These are phyloP conservation scores for Juglanconis sp. DNA, from an alignment of 2,329 filamentous ascomycete genomes.

Conservation along the genomic window DNA sequence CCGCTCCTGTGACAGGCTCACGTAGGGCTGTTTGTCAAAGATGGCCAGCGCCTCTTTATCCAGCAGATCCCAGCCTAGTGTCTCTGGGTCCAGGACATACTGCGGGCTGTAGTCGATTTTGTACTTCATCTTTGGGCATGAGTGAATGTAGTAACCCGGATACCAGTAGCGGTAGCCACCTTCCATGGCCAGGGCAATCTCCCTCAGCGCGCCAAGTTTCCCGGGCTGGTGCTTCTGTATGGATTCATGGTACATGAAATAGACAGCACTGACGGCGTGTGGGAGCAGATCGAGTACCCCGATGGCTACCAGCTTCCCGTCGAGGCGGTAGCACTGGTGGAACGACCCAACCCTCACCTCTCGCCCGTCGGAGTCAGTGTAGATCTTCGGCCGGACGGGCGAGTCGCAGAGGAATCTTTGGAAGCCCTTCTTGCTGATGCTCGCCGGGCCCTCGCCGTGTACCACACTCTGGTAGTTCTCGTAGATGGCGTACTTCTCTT, in stretches of 20 bases:
- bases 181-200: conserved; percentile 69
- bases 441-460: conserved; percentile 61
- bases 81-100: conserved; percentile 68
- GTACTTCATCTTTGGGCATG: conserved; percentile 79
- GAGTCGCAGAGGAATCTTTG: conserved; percentile 71
- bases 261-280: conserved; percentile 74
- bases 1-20: conserved; percentile 40
- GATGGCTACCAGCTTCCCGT: conserved; percentile 72
- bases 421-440: conserved; percentile 62
- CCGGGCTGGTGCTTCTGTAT: conserved; percentile 68
- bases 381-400: conserved; percentile 51
- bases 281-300: conserved; percentile 76
- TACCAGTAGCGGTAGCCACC: conserved; percentile 74
- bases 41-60: conserved; percentile 47
- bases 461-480: conserved; percentile 72
- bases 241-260: conserved; percentile 77
- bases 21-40: conserved; percentile 55
- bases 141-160: conserved; percentile 77
- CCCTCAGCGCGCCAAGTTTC: conserved; percentile 71
- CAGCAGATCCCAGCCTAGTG: conserved; percentile 59
- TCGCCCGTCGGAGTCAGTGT: conserved; percentile 44
- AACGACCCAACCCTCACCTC: conserved; percentile 65
- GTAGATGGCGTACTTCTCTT: conserved; percentile 73
- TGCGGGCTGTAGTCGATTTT: conserved; percentile 78
- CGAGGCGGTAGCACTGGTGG: conserved; percentile 78